phyloP scores from a whole-genome alignment of 768 basidiomycete species.

The Mycena vitilis region DNA sequence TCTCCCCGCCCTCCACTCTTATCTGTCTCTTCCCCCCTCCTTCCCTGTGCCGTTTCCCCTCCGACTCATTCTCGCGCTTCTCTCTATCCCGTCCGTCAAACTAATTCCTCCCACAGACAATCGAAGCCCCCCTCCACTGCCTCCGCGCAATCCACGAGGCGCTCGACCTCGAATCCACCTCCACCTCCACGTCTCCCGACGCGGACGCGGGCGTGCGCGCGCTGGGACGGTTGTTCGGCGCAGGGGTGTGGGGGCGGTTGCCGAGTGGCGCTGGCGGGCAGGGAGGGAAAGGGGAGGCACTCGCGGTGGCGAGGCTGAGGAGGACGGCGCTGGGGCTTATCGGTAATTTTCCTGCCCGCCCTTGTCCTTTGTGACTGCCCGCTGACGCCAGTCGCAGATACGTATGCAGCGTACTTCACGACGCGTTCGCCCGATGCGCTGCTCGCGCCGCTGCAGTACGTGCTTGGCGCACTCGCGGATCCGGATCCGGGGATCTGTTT shows the following conservation, averaged over 20 bases:
- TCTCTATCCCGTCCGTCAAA: no score
- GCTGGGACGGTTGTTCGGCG: constrained; percentile 75
- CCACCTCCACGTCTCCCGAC: neutral
- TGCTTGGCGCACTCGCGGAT: constrained; percentile 32
- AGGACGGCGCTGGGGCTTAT: constrained; percentile 80
- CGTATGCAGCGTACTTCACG: constrained; percentile 32
- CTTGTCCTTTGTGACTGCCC: neutral
- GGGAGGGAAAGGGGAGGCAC: neutral
- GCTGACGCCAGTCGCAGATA: constrained; percentile 21
- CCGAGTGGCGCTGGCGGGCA: constrained; percentile 68
- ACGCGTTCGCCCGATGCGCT: constrained; percentile 25
- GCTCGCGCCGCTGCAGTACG: constrained; percentile 23
- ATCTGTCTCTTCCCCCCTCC: neutral
- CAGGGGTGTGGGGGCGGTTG: constrained; percentile 74
- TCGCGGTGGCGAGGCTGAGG: constrained; percentile 60
- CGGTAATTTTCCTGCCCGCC: constrained; percentile 56
- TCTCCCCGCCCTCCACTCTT: no score
- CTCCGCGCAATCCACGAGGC: constrained; percentile 91
- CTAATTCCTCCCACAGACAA: constrained; percentile 60
- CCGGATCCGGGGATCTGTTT: constrained; percentile 15
- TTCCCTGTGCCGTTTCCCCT: neutral
- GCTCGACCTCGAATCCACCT: constrained; percentile 61
- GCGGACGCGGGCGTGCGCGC: neutral
- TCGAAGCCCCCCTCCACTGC: constrained; percentile 90
- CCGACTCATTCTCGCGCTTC: neutral